These are phyloP conservation scores for Cladosporium sp. DNA, from an alignment of 2,329 filamentous ascomycete genomes.

Conservation along the genomic window DNA sequence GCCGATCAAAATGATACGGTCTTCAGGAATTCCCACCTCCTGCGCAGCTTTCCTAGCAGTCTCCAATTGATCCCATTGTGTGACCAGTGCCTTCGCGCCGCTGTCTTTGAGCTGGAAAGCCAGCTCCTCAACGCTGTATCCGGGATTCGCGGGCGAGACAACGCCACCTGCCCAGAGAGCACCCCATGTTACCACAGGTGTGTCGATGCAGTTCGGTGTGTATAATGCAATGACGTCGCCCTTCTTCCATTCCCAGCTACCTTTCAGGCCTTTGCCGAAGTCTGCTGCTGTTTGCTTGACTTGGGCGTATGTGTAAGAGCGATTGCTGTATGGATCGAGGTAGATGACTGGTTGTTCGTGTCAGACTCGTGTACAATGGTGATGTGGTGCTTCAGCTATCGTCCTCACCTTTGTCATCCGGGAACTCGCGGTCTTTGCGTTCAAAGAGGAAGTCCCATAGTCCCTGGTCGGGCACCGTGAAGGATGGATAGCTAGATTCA, in stretches of 20 bases:
- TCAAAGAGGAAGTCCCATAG: constrained; percentile 80
- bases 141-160: constrained; percentile 82
- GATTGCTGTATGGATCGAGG: constrained; percentile 69
- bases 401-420: constrained; percentile 70
- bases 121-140: constrained; percentile 81
- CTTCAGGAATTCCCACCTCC: constrained; percentile 67
- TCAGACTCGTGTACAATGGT: background rate
- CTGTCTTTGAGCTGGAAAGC: constrained; percentile 81
- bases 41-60: constrained; percentile 67
- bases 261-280: constrained; percentile 79
- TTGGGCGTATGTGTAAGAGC: constrained; percentile 69
- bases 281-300: constrained; percentile 64
- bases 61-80: constrained; percentile 67
- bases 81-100: constrained; percentile 71
- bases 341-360: constrained; percentile 64
- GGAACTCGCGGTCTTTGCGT: constrained; percentile 61
- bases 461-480: constrained; percentile 73
- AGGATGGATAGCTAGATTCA: constrained; percentile 62
- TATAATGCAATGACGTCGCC: constrained; percentile 82
- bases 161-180: constrained; percentile 80
- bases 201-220: constrained; percentile 84
- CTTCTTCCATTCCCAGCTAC: constrained; percentile 74
- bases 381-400: background rate
- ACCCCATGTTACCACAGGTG: constrained; percentile 73
- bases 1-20: constrained; percentile 75